Percentiles rank a stretch among this genome's conserved stretches.
Evolutionary conservation across 768 basidiomycete species (phyloP).

Genomic region (Tulasnella sp.): DNA sequence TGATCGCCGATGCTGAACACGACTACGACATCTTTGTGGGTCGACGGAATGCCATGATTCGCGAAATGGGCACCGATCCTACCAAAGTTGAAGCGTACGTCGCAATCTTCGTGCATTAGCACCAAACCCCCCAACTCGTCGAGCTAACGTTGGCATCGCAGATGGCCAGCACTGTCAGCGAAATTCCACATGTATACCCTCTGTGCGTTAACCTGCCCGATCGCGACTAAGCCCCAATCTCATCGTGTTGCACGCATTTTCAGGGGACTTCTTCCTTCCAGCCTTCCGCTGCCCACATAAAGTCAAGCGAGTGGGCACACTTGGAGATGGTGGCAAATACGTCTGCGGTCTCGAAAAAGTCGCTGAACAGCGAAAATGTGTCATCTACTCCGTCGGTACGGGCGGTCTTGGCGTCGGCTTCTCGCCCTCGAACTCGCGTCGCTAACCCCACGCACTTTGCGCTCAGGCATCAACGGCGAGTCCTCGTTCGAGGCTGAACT

Average conservation of each 20-base stretch:
- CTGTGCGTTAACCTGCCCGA: neutral
- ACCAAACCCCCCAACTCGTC: neutral
- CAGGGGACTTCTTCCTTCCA: slow-evolving; percentile 31
- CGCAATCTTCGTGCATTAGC: neutral
- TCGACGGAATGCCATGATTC: slow-evolving; percentile 19
- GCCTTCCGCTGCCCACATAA: slow-evolving; percentile 27
- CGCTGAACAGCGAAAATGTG: slow-evolving; percentile 26
- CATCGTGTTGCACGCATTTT: neutral
- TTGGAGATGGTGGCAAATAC: slow-evolving; percentile 31
- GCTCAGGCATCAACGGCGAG: slow-evolving; percentile 27
- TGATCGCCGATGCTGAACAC: slow-evolving; percentile 9
- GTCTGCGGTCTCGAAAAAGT: slow-evolving; percentile 29
- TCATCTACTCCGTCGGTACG: slow-evolving; percentile 31
- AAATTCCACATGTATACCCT: slow-evolving; percentile 24
- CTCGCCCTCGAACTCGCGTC: neutral
- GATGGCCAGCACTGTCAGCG: slow-evolving; percentile 3
- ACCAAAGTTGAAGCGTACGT: slow-evolving; percentile 23
- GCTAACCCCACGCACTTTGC: neutral
- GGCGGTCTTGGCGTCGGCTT: neutral
- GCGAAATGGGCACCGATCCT: slow-evolving; percentile 20
- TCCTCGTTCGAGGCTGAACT: slow-evolving; percentile 32
- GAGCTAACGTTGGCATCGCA: neutral
- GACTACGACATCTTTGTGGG: slow-evolving; percentile 21
- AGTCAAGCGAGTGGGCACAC: slow-evolving; percentile 25
- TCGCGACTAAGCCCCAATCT: neutral